Conservation (phyloP, 1,284 basidiomycete species). For the Hymenochaete sp. region DNA sequence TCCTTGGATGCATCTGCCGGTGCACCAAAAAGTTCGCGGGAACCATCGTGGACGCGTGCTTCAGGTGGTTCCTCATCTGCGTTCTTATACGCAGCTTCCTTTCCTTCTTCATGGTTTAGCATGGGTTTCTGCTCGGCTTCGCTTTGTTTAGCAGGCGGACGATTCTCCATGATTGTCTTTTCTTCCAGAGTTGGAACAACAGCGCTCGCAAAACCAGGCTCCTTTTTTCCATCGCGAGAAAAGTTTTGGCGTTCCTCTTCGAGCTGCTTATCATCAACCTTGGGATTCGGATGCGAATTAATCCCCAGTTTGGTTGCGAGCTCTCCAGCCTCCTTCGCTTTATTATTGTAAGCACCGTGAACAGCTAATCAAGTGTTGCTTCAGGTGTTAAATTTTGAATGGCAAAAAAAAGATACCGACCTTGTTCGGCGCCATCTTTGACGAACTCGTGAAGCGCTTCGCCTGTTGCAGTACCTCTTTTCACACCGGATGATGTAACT, state of each 20-base stretch:
- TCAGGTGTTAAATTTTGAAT: constrained; percentile 4
- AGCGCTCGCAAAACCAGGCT: constrained; percentile 53
- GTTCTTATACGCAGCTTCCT: constrained; percentile 16
- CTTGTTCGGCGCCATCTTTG: constrained; percentile 39
- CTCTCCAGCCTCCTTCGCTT: constrained; percentile 30
- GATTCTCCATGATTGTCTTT: constrained; percentile 43
- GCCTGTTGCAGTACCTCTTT: constrained; percentile 30
- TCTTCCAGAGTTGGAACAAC: constrained; percentile 70
- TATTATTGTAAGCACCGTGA: constrained; percentile 34
- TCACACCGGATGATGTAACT: constrained; percentile 33
- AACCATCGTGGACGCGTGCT: constrained; percentile 31
- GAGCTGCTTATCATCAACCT: constrained; percentile 34
- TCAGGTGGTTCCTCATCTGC: constrained; percentile 26
- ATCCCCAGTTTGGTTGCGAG: constrained; percentile 37
- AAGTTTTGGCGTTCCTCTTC: constrained; percentile 48
- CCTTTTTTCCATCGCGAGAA: constrained; percentile 43
- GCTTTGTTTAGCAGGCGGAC: constrained; percentile 25
- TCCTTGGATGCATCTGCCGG: constrained; percentile 45
- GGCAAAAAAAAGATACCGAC: constrained; percentile 27
- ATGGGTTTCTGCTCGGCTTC: constrained; percentile 29
- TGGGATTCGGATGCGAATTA: constrained; percentile 31
- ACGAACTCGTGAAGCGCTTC: constrained; percentile 39
- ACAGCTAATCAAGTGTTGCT: constrained; percentile 30
- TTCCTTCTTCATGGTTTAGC: constrained; percentile 20
- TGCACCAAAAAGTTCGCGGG: constrained; percentile 36